Evolutionary conservation across 2,329 filamentous ascomycete genomes (phyloP), one percentile per base, ranked within the genome.

Genomic region (Apiospora kogelbergensis): DNA sequence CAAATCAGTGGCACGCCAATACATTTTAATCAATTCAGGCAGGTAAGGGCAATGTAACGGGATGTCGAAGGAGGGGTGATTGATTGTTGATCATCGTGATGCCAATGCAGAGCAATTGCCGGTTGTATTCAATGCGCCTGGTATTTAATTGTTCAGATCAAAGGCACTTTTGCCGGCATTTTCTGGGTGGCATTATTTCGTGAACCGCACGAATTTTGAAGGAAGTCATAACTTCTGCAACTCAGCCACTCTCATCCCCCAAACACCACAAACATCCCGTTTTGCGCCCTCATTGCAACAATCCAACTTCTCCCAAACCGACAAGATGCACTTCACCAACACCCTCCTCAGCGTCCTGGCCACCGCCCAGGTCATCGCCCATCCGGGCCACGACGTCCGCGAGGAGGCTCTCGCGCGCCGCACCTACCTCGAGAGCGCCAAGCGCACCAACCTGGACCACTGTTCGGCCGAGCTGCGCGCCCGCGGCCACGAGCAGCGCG

Each of bases 341-440:
- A 71, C 71, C 63, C 66, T 76, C 46, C 45, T 72, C 57, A 68
- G 73, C 30, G 71, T 68, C 68, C 42, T 75, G 45, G 70, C 73
- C 67, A 68, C 74, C n/a, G 67, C 69, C 67, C 66, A 64, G 64
- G 73, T 63, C 57, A 42, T 72, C 22, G 83, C 83, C 24, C 84
- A 88, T 70, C 85, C 84, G 1, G 85, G 85, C 70, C 84, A 86
- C 70, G 81, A 86, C 66, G 70, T 84, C 46, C 77, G 77, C 57
- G 78, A 84, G 11, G 86, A 88, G 75, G 81, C 84, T 41, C 80
- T 80, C 13, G 83, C 86, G 76, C 84, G 85, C 44, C 83, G 83
- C 37, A 77, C 81, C 0, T 87, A 84, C 72, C 76, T 85, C 67
- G 75, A 76, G 70, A 78, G 77, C 13, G 74, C 79, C 22, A 80